A percentile compares a stretch with the other conserved stretches of the same genome.
These are phyloP conservation scores for Phytophthora rubi DNA, from an alignment of 352 stramenopile species.

Conservation along the genomic window DNA sequence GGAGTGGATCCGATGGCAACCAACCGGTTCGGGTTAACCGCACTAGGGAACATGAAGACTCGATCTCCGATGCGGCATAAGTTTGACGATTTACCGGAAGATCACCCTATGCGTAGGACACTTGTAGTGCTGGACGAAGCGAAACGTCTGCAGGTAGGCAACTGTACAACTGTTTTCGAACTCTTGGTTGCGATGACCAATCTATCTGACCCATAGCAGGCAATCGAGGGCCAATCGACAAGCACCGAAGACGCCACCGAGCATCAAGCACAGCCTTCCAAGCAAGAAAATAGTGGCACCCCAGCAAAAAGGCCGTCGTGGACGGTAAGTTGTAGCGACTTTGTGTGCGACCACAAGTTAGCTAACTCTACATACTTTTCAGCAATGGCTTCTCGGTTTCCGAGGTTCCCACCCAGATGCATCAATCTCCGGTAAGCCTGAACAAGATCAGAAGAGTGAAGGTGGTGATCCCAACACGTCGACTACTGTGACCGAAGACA, in stretches of 20 bases:
- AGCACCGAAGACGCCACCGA: conserved; percentile 21
- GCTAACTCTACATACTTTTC: background rate
- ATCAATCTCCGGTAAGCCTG: background rate
- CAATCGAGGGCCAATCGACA: conserved; percentile 25
- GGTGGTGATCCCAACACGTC: conserved; percentile 14
- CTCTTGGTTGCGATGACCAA: background rate
- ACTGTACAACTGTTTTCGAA: background rate
- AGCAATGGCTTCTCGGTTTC: conserved; percentile 44
- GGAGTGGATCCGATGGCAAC: conserved; percentile 49
- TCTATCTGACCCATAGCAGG: conserved; percentile 4
- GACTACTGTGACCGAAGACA: conserved; percentile 22
- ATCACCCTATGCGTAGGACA: conserved; percentile 60
- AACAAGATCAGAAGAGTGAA: conserved; percentile 24
- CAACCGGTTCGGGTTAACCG: conserved; percentile 59
- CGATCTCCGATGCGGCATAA: conserved; percentile 68
- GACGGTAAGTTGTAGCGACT: conserved; percentile 23
- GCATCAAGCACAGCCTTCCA: background rate
- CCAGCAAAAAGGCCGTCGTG: conserved; percentile 22
- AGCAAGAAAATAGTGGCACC: conserved; percentile 12
- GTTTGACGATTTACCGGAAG: conserved; percentile 60
- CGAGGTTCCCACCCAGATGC: conserved; percentile 7
- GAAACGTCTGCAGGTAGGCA: conserved; percentile 35
- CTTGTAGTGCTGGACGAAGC: conserved; percentile 54
- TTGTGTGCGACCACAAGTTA: background rate
- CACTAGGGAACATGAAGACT: conserved; percentile 65